Percentiles rank a stretch among this genome's conserved stretches.
phyloP scores from a whole-genome alignment of 129 eudicot genomes.

The Helichrysum umbraculigerum region DNA sequence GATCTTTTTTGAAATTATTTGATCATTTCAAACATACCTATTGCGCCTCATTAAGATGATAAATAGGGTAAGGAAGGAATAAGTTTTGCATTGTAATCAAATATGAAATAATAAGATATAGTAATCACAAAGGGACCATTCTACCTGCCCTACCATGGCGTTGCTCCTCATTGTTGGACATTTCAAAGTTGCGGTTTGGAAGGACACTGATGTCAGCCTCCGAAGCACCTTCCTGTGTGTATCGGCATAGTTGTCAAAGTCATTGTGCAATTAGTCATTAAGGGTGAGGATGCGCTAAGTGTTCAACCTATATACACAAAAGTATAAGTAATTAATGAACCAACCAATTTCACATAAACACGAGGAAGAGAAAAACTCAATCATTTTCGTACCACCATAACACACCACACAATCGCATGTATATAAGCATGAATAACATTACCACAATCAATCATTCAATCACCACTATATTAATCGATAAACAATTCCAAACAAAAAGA shows the following conservation, averaged over 20 bases:
- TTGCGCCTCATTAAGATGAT: too few species aligned
- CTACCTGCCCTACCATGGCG: conserved; percentile 47
- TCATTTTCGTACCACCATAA: background rate
- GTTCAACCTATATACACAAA: too few species aligned
- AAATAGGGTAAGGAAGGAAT: too few species aligned
- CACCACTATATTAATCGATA: too few species aligned
- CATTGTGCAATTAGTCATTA: too few species aligned
- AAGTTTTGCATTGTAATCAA: too few species aligned
- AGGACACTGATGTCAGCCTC: conserved; percentile 58
- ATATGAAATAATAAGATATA: too few species aligned
- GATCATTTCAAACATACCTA: too few species aligned
- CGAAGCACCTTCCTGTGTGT: conserved; percentile 39
- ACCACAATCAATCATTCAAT: background rate
- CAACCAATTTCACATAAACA: conserved; percentile 3
- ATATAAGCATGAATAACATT: conserved; percentile 19
- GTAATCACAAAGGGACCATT: conserved; percentile 68
- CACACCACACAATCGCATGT: conserved; percentile 12
- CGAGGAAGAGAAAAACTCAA: background rate
- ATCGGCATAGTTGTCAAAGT: background rate
- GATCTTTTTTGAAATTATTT: too few species aligned
- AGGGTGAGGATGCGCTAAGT: too few species aligned
- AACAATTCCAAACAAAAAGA: background rate
- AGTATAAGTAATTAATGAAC: background rate
- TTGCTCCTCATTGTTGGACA: conserved; percentile 40
- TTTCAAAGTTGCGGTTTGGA: conserved; percentile 51